A percentile compares a stretch with the other conserved stretches of the same genome.
Evolutionary conservation across 73 alveolate species (phyloP).

Genomic region (Uronychia binucleata): DNA sequence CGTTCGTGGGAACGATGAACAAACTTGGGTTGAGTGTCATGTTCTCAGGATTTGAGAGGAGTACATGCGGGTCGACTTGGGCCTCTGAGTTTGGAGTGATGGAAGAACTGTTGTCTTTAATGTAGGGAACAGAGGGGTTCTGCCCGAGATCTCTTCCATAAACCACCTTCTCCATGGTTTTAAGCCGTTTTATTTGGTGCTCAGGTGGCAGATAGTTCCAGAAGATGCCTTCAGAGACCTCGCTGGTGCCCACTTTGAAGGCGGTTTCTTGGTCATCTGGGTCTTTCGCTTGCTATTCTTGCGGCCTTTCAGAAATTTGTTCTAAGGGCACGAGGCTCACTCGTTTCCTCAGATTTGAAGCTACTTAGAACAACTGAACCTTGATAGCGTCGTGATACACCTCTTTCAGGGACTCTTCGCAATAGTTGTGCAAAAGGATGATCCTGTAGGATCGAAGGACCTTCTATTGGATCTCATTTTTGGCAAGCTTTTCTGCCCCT

Average conservation of each 20-base stretch:
- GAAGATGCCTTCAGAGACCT: neutral
- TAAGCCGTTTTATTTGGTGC: neutral
- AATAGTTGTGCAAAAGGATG: conserved; percentile 23
- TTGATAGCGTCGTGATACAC: conserved; percentile 39
- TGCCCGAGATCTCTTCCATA: neutral
- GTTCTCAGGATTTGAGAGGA: too few relatives aligned
- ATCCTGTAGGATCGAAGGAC: conserved; percentile 30
- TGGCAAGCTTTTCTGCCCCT: neutral
- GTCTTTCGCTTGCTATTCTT: too few relatives aligned
- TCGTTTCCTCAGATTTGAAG: conserved; percentile 27
- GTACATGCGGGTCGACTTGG: too few relatives aligned
- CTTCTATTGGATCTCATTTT: conserved; percentile 14
- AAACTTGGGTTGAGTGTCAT: neutral
- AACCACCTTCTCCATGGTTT: neutral
- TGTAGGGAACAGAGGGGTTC: too few relatives aligned
- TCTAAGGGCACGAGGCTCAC: conserved; percentile 28
- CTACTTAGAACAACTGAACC: conserved; percentile 1
- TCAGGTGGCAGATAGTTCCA: neutral
- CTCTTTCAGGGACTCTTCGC: conserved; percentile 23
- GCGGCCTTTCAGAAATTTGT: too few relatives aligned
- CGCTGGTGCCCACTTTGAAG: neutral
- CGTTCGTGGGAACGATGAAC: conserved; percentile 42
- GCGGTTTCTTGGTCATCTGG: neutral
- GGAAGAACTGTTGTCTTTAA: too few relatives aligned
- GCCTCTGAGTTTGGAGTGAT: too few relatives aligned